These are phyloP conservation scores for Pythium coloratum DNA, from an alignment of 352 stramenopile genomes.

Conservation along the genomic window DNA sequence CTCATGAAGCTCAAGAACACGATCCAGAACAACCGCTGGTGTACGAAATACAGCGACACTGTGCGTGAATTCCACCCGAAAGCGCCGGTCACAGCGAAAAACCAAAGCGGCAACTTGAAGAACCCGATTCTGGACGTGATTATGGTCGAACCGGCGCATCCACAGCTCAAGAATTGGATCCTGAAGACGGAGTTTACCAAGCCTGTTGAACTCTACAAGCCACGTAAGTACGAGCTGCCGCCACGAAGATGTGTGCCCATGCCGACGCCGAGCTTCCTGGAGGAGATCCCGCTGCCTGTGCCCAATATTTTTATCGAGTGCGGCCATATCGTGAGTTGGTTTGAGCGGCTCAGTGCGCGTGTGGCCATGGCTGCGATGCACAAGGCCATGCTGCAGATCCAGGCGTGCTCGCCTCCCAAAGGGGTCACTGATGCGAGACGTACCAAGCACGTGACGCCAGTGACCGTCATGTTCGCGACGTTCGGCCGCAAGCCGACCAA, in stretches of 20 bases:
- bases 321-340: constrained; percentile 60
- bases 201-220: constrained; percentile 75
- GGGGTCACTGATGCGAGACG: constrained; percentile 57
- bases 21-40: constrained; percentile 74
- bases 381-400: constrained; percentile 65
- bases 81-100: constrained; percentile 81
- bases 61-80: constrained; percentile 66
- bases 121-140: constrained; percentile 46
- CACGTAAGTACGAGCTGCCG: constrained; percentile 81
- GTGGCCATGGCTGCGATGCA: constrained; percentile 47
- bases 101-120: constrained; percentile 39
- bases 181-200: constrained; percentile 65
- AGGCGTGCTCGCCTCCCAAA: constrained; percentile 58
- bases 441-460: constrained; percentile 79
- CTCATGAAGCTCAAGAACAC: constrained; percentile 88
- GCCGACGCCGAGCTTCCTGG: constrained; percentile 70
- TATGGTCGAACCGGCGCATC: constrained; percentile 56
- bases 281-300: constrained; percentile 71
- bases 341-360: constrained; percentile 60
- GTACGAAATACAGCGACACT: constrained; percentile 55
- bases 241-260: constrained; percentile 86
- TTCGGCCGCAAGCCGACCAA: constrained; percentile 82
- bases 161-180: constrained; percentile 60
- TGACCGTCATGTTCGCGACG: constrained; percentile 90
- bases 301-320: constrained; percentile 71